phyloP scores from a whole-genome alignment of 225 moss, liverwort and hornwort genomes.

The Lunularia cruciata region DNA sequence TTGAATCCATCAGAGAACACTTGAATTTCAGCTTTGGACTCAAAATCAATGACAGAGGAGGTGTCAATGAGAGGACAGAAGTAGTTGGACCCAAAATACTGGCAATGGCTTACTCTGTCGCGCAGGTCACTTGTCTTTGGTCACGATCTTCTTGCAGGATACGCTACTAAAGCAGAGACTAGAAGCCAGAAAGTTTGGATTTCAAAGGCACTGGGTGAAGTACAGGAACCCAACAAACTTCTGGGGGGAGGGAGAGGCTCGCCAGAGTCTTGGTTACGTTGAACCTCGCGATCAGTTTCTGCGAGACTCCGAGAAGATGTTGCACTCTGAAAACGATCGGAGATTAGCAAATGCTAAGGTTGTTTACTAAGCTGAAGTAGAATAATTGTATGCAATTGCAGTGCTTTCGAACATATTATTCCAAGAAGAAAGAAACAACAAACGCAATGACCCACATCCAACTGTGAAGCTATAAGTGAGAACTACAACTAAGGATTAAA shows the following conservation, averaged over 20 bases:
- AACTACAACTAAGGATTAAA: too few relatives aligned
- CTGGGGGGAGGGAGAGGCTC: slow-evolving; percentile 32
- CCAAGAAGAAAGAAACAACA: too few relatives aligned
- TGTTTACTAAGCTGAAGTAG: too few relatives aligned
- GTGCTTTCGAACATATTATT: too few relatives aligned
- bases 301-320: slow-evolving; percentile 33
- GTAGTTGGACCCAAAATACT: not conserved
- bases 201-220: slow-evolving; percentile 34
- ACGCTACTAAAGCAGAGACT: slow-evolving; percentile 40
- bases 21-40: too few relatives aligned
- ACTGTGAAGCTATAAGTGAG: too few relatives aligned
- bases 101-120: not conserved
- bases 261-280: slow-evolving; percentile 22
- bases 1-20: too few relatives aligned
- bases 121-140: not conserved
- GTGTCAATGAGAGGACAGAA: not conserved
- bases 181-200: slow-evolving; percentile 34
- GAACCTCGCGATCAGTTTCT: slow-evolving; percentile 24
- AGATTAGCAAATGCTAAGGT: slow-evolving; percentile 42
- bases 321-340: slow-evolving; percentile 37
- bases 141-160: slow-evolving; percentile 24
- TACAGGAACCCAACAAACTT: slow-evolving; percentile 24
- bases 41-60: too few relatives aligned
- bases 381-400: too few relatives aligned
- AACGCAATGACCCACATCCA: too few relatives aligned